Evolutionary conservation across 176 grass and related monocot species (phyloP), one percentile per base, ranked within the genome.

Genomic region (Microstegium vimineum): DNA sequence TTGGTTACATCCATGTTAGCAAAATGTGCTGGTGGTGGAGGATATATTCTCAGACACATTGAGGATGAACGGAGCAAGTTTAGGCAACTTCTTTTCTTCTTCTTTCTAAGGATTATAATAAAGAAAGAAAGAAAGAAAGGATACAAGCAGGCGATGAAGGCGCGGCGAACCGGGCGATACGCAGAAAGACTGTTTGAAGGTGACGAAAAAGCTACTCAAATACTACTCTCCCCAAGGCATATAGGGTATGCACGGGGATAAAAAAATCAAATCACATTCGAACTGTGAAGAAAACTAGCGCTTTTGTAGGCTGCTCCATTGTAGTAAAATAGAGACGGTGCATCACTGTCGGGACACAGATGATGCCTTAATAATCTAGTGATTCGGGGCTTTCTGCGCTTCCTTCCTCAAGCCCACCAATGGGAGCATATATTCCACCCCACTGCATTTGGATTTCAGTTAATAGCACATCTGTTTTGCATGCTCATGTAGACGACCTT

Each of bases 1-100:
- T 56, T 11, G 59, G 34, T 73, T 74, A 26, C 3, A 25, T 4
- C 27, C 70, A 67, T 56, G 66, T 45, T 57, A 20, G 8, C 52
- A 60, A 47, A 32, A 49, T 51, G 52, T 41, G 62, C 52, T 41
- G 75, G 82, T 76, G 74, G 87, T 69, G 87, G 52, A 61, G 82
- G 63, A 77, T 81, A 85, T 76, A 72, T 76, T 85, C 82, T 23
- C 67, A 23, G 8, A 42, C 45, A 23, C 16, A 59, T 28, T 25
- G 45, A 66, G 28, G 41, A 35, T 43, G 38, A 16, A 51, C 12
- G 42, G 41, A 66, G 28, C 27, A 70, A 82, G 17, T 15, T 75
- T 23, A n/a, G 2, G 0, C 14, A 1, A 0, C 45, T 4, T 47
- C 4, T 49, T 49, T 17, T 11, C 10, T 49, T 49, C 8, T 65